Base-by-base conservation (phyloP, 1,284 basidiomycete genomes). In the Cryptococcus sp. region DNA sequence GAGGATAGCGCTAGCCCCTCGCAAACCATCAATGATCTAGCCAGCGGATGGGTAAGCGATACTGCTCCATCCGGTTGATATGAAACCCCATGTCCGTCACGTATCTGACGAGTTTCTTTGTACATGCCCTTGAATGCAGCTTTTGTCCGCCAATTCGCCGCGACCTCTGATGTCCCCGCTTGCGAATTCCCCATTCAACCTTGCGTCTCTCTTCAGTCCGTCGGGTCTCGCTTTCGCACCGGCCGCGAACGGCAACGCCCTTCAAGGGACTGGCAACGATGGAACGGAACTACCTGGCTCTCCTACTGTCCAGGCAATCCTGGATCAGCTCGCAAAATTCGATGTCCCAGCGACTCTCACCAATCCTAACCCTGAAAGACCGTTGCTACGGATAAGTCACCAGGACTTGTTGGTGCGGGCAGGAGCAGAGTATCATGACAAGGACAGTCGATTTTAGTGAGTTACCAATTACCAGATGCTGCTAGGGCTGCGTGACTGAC, bases 331-430 rank as follows among this genome's bases (percentile, higher is more conserved):
- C 15, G 72, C 70, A 17, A 69, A 64, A 57, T 65, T 72, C 55
- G 75, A 76, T 7, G 67, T 73, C 2, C 75, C 74, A 6, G 71
- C 75, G 35, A 76, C 70, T 2, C 48, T 58, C n/a, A 53, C 62
- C 1, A 78, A 77, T 51, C 71, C 74, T 6, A 76, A 78, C 55
- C 72, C 77, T 0, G 78, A 79, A 65, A 61, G 75, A 8, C 78
- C 78, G 0, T 54, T 79, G 16, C 61, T 79, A 13, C 64, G 75
- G 10, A 58, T 79, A 0, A 67, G 64, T 5, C 64, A 71, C 27
- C 31, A 31, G 13, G 53, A 59, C 0, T 59, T 68, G 17, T 16
- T 22, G 6, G 20, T 39, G 5, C 52, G 46, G 16, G 67, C 68
- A 22, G 74, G 74, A 10, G 45, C 47, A 19, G 67, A 69, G 31